Base-by-base conservation (phyloP, 2,329 filamentous ascomycete genomes). In the Hypomyces perniciosus region DNA sequence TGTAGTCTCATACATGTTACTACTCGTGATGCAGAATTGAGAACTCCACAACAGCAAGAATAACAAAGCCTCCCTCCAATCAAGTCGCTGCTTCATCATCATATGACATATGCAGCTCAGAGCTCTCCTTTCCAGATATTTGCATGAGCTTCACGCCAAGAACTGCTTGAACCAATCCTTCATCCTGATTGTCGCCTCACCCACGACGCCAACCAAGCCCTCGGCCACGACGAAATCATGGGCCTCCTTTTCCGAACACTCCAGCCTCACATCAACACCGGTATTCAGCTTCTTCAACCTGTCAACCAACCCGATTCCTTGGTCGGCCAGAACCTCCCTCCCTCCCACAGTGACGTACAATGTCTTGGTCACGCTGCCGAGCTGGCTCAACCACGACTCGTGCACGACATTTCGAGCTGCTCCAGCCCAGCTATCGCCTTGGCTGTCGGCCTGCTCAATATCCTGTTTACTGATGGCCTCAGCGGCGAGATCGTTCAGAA, bases 211-310 rank as follows among this genome's bases (percentile, higher is more conserved):
- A 12, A 50, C 44, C 30, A 59, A 43, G 4, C 60, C 60, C 51
- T 69, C 64, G 8, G 68, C 38, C 13, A 66, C 33, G 8, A 69
- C 60, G 39, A 64, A 67, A 13, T 68, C 67, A 28, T 70, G 67
- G 1, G 64, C 65, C 35, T 68, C 65, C 0, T 55, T 56, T 10
- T 62, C 61, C 3, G 51, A 30, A 35, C 63, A 51, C 26, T 68
- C 62, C 3, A 68, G 30, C n/a, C 51, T 55, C 2, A 69, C 57
- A 3, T 62, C 54, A 7, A 64, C 48, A 5, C 29, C 28, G 3
- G 50, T 37, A n/a, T 59, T 60, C 38, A 48, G 45, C 29, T 48
- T 48, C 29, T 42, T 53, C 12, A 69, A 45, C 2, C 53, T 54
- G 30, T 63, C 57, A 2, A 58, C 59, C 12, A 66, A 54, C 7